A percentile compares a stretch with the other conserved stretches of the same genome.
These are phyloP conservation scores for Trichocladium uniseriatum DNA, from an alignment of 495 filamentous ascomycete genomes.

Conservation along the genomic window DNA sequence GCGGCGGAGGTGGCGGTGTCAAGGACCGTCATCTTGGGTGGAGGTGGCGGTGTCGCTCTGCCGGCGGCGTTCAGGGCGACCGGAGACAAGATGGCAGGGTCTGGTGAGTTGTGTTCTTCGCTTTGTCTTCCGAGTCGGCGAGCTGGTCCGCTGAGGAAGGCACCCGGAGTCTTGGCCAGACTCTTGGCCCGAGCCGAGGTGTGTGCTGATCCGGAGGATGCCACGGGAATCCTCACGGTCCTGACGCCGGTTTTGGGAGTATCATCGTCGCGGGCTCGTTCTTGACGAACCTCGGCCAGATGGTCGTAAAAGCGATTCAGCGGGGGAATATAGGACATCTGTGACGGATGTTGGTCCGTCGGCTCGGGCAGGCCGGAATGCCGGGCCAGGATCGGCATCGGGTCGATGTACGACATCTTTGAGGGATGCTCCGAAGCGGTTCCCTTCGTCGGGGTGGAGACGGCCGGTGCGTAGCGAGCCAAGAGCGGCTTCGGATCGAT, in stretches of 20 bases:
- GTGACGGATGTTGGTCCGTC: too few species aligned
- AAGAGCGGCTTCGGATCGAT: too few species aligned
- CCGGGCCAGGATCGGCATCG: too few species aligned
- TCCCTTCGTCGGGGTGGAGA: too few species aligned
- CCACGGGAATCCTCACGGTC: constrained; percentile 50
- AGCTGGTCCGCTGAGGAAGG: constrained; percentile 65
- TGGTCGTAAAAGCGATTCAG: too few species aligned
- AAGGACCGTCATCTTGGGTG: constrained; percentile 89
- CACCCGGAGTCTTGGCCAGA: constrained; percentile 59
- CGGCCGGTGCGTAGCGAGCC: too few species aligned
- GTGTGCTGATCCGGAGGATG: constrained; percentile 42
- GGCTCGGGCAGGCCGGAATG: too few species aligned
- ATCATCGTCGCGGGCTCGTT: background rate
- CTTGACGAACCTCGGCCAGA: background rate
- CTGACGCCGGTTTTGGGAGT: constrained; percentile 33
- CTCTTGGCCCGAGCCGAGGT: constrained; percentile 67
- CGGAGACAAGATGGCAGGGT: too few species aligned
- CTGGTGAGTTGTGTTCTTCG: constrained; percentile 43
- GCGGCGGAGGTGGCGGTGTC: constrained; percentile 82
- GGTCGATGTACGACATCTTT: too few species aligned
- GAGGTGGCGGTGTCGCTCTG: constrained; percentile 70
- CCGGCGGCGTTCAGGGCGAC: too few species aligned
- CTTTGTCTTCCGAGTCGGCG: constrained; percentile 63
- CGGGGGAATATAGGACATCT: too few species aligned
- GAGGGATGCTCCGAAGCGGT: too few species aligned